Base-by-base conservation (phyloP, 177 flowering plant genomes). In the Vitis hybrid region DNA sequence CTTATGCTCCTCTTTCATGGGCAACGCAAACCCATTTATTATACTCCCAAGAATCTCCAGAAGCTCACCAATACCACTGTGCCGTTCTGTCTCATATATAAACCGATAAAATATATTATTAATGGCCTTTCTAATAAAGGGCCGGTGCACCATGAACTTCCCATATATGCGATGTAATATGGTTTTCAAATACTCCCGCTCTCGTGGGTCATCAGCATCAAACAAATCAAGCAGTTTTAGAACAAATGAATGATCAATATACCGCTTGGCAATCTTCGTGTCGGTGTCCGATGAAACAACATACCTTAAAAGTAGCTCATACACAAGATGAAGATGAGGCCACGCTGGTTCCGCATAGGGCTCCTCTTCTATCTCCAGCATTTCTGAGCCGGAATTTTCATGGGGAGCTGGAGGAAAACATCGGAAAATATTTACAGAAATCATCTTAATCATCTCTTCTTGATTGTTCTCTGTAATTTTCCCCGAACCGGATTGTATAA, bases 1-100 rank as follows among this genome's bases (percentile, higher is more conserved):
- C 81, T 89, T 89, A 75, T 89, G 93, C 72, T 89, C 93, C 81
- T 89, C 90, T 61, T 89, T 89, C 88, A 89, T 82, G 20, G 93
- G 93, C 81, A 87, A 53, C 2, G 93, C 93, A 76, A 88, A 88
- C 12, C 92, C 90, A 77, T 84, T 88, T 12, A 88, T 88, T 52
- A 88, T 85, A 58, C 92, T 89, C 19, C 93, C 93, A 51, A 89
- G 86, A 73, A 89, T 87, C 80, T 89, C 93, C 82, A 89, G 69
- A 65, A 88, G 73, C 78, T 88, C 92, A 18, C 86, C 89, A 39
- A 88, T 83, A 12, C 90, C 92, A 75, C 83, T 78, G 58, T 89
- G 88, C 69, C 89, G 84, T 80, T 85, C 87, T 3, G 88, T 85
- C 80, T 89, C 93, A 65, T 85, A 86, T 56, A 89, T 84, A 74